Evolutionary conservation across 345 rosid genomes (phyloP), one percentile per base, ranked within the genome.

Genomic region (Linum lewisii): DNA sequence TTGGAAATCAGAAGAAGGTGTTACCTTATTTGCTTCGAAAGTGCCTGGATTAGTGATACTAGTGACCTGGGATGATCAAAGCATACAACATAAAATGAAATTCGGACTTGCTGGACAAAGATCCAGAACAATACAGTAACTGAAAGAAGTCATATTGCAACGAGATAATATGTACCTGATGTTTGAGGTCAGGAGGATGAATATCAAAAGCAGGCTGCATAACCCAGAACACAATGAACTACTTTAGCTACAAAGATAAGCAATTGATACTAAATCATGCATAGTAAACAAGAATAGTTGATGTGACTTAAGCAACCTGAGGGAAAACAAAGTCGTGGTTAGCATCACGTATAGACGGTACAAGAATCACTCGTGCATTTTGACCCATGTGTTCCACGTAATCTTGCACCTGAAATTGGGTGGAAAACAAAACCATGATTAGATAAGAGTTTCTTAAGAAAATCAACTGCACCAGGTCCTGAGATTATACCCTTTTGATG

Each of bases 251-350:
- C 23, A 60, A 21, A 44, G 24, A 15, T 42, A 50, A 21, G 60
- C 44, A 3, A 25, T 25, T 32, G 22, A 22, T 21, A 15, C 24
- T 29, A 29, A 20, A 22, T 26, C 2, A 57, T 16, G 21, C 20
- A 57, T 8, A 32, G 14, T 16, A 25, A 29, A n/a, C 25, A 3
- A 26, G 6, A 26, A 57, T 11, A 57, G 32, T 26, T 25, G 18
- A 21, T 2, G 10, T 25, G n/a, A 24, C 29, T 21, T 22, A 16
- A 25, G 44, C 20, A 13, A 91, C 97, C 98, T 92, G 99, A 59
- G 97, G 99, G 81, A 85, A 93, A 74, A 93, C 83, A 57, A 79
- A 81, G 71, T 87, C 95, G 71, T 93, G 97, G 79, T 84, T 78
- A 62, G 97, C 95, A 69, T 93, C 99, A 24, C 95, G 81, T 22